Evolutionary conservation across 2,329 filamentous ascomycete species (phyloP), one percentile per base, ranked within the genome.

Genomic region (Xylariaceae sp.): DNA sequence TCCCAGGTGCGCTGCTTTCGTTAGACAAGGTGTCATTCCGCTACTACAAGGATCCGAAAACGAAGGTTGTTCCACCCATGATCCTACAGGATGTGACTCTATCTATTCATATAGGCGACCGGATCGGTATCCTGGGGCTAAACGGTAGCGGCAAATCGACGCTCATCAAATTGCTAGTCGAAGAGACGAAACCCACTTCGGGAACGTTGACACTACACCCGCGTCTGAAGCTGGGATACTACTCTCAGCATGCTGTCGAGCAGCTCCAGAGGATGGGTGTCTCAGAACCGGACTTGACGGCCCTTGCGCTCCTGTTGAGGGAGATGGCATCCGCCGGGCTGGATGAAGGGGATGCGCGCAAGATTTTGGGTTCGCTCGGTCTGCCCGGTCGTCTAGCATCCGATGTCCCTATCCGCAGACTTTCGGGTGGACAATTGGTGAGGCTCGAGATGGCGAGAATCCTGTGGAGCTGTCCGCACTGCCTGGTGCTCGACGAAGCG

Each of bases 91-190:
- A 85, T 7, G 72, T 92, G 24, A 83, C 80, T 43, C 72, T 95
- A 10, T 86, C 86, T 0, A 81, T 95, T 10, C 82, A 89, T 53
- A 83, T 85, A 68, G 88, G 89, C 8, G 88, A 91, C 58, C 81
- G 90, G 1, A 76, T 93, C 20, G 91, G 89, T 0, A 79, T 95
- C 33, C 77, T 91, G 20, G 91, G 91, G 0, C 77, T 94, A 36
- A 95, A 95, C 67, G 91, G 91, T 1, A 82, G 84, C 0, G 91
- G 91, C 2, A 95, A 95, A 70, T 91, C 89, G 1, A 94, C 91
- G 0, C 76, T 95, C 8, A 78, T 93, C 53, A 85, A 83, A 41
- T 73, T 93, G 3, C 79, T 93, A 2, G 84, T 86, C n/a, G 83
- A 81, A 0, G 77, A 79, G 11, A 70, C 79, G 1, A 75, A 75